Evolutionary conservation across 768 basidiomycete species (phyloP).

Genomic region (Tylopilus plumbeoviolaceoides): DNA sequence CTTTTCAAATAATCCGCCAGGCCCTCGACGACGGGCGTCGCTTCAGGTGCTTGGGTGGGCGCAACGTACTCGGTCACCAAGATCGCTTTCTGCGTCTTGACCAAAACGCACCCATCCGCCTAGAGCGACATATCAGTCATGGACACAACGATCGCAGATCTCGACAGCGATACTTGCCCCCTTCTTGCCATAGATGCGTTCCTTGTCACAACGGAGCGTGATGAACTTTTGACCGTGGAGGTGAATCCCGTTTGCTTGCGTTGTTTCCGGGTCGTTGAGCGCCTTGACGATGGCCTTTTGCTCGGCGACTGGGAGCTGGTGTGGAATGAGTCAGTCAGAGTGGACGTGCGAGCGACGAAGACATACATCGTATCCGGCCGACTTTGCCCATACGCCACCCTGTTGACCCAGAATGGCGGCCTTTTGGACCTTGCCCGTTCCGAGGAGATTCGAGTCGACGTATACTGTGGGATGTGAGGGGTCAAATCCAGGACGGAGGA

Average conservation of each 20-base stretch:
- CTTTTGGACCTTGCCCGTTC: slow-evolving; percentile 59
- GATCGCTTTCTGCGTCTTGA: slow-evolving; percentile 83
- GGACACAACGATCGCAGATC: neutral
- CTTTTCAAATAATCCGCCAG: slow-evolving; percentile 77
- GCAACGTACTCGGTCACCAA: slow-evolving; percentile 71
- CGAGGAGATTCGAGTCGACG: slow-evolving; percentile 78
- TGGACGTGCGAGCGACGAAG: neutral
- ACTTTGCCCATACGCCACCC: slow-evolving; percentile 31
- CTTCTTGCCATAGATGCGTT: slow-evolving; percentile 76
- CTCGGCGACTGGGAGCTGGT: slow-evolving; percentile 19
- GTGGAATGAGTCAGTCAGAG: neutral
- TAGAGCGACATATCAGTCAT: slow-evolving; percentile 29
- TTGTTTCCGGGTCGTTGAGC: slow-evolving; percentile 37
- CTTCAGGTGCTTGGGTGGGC: slow-evolving; percentile 64
- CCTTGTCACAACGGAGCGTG: slow-evolving; percentile 43
- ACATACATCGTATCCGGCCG: slow-evolving; percentile 18
- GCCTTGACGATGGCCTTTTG: slow-evolving; percentile 32
- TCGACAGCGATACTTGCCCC: slow-evolving; percentile 41
- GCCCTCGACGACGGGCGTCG: slow-evolving; percentile 57
- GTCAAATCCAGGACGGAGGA: neutral
- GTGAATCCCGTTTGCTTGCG: slow-evolving; percentile 57
- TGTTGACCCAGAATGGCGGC: slow-evolving; percentile 50
- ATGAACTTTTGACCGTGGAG: slow-evolving; percentile 76
- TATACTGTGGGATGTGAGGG: slow-evolving; percentile 58
- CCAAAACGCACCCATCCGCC: slow-evolving; percentile 69